phyloP scores from a whole-genome alignment of 768 basidiomycete species.

The Rhodotorula diobovata region DNA sequence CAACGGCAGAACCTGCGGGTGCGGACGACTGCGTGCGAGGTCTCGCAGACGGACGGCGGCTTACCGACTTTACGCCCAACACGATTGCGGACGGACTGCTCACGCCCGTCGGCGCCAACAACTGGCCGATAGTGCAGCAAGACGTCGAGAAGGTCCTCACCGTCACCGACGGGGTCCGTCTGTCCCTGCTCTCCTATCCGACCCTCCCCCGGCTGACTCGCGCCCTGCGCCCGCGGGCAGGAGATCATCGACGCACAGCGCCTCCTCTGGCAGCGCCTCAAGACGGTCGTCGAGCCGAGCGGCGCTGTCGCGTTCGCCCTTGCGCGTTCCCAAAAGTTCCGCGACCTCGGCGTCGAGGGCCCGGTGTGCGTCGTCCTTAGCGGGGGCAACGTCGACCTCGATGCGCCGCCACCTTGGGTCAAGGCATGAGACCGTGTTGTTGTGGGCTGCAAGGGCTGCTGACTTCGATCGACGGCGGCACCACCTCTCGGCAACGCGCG shows the following conservation, averaged over 20 bases:
- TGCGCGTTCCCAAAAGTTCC: slow-evolving; percentile 34
- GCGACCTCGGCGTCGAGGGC: background rate
- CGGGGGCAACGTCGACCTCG: slow-evolving; percentile 3
- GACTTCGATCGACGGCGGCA: too few relatives aligned
- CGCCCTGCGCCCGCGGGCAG: background rate
- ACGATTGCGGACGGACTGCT: slow-evolving; percentile 45
- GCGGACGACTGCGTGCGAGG: slow-evolving; percentile 43
- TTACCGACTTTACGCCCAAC: slow-evolving; percentile 38
- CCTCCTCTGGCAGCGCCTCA: slow-evolving; percentile 42
- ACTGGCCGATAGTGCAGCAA: slow-evolving; percentile 23
- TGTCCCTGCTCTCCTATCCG: background rate
- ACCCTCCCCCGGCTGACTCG: background rate
- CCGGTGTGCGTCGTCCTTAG: slow-evolving; percentile 1
- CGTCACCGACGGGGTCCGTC: slow-evolving; percentile 35
- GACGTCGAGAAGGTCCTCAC: slow-evolving; percentile 40
- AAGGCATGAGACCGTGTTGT: background rate
- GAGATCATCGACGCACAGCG: slow-evolving; percentile 42
- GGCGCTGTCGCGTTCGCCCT: slow-evolving; percentile 43
- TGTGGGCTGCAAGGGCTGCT: too few relatives aligned
- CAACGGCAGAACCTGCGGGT: slow-evolving; percentile 39
- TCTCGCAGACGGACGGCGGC: slow-evolving; percentile 33
- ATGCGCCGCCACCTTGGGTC: background rate
- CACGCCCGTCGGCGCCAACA: slow-evolving; percentile 39
- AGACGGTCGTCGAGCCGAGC: slow-evolving; percentile 43
- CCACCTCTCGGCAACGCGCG: too few relatives aligned